Evolutionary conservation across 495 filamentous ascomycete species (phyloP), one percentile per base, ranked within the genome.

Genomic region (Halenospora varia): DNA sequence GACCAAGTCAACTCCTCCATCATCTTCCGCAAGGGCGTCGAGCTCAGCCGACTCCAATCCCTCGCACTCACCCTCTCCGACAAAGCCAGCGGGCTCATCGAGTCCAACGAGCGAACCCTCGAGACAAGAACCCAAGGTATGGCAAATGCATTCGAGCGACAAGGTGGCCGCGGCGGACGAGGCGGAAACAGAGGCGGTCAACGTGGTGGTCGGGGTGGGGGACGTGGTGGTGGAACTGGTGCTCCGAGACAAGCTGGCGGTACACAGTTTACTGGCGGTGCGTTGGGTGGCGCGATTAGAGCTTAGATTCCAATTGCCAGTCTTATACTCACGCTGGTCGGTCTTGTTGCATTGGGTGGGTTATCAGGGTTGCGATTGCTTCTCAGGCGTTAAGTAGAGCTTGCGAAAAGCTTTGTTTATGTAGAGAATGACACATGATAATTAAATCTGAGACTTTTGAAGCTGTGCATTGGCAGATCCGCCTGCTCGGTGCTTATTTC

Each of bases 11-110:
- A 93, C 71, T 85, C 88, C 57, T 93, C 91, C 39, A 92, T 99
- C 72, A 90, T 97, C 75, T 99, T 99, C 89, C 86, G 95, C 73
- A 97, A 97, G 86, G 94, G 94, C 48, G 94, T 99, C 53, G 95
- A 99, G 78, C 81, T 99, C 48, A 96, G 90, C 59, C 83, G 94
- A 61, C 84, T 99, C 51, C 94, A 99, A 77, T 96, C 89, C 75
- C 77, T 97, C 69, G 91, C 96, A 55, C 82, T 99, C 57, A 94
- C 91, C 20, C 76, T 99, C 47, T 88, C 88, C 56, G 94, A 99
- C 78, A 99, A 97, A 81, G 93, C 94, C 42, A 93, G 88, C 66
- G 86, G 86, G 46, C 81, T 99, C 23, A 96, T 97, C 71, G 94
- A 99, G 78, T 84, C 87, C 66, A 99, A 99, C 76, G 94, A 99